phyloP scores from a whole-genome alignment of 2,329 filamentous ascomycete species.

The Botryotinia globosa region DNA sequence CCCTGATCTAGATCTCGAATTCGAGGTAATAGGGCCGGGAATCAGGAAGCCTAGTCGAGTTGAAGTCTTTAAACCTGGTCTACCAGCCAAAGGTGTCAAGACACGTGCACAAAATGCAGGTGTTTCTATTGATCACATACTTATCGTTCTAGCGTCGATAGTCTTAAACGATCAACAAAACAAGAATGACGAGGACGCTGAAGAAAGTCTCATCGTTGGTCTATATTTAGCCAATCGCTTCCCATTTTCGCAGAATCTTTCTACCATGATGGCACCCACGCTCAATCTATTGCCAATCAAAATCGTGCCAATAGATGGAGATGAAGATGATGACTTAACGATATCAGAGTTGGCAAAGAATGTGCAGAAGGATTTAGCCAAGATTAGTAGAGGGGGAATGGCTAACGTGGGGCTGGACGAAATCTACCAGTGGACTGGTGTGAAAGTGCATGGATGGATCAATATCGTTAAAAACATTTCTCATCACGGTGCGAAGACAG shows the following conservation, averaged over 20 bases:
- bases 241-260: conserved; percentile 48
- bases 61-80: conserved; percentile 47
- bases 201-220: conserved; percentile 61
- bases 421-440: conserved; percentile 71
- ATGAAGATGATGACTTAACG: conserved; percentile 41
- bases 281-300: conserved; percentile 75
- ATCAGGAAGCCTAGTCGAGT: conserved; percentile 26
- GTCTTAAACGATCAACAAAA: conserved; percentile 48
- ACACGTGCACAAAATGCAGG: conserved; percentile 49
- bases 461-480: conserved; percentile 64
- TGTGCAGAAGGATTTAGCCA: conserved; percentile 66
- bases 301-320: conserved; percentile 43
- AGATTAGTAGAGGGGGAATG: conserved; percentile 56
- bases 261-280: conserved; percentile 61
- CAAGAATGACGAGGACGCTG: conserved; percentile 19
- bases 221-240: conserved; percentile 80
- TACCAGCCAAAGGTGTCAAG: conserved; percentile 47
- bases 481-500: not conserved
- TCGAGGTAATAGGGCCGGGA: not conserved
- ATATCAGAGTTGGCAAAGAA: conserved; percentile 48
- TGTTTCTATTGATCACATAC: conserved; percentile 67
- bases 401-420: conserved; percentile 64
- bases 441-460: conserved; percentile 69
- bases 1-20: not conserved
- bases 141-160: conserved; percentile 52